Conservation (phyloP, 192 early-diverging fungal genomes). For the Entophlyctis luteolus region DNA sequence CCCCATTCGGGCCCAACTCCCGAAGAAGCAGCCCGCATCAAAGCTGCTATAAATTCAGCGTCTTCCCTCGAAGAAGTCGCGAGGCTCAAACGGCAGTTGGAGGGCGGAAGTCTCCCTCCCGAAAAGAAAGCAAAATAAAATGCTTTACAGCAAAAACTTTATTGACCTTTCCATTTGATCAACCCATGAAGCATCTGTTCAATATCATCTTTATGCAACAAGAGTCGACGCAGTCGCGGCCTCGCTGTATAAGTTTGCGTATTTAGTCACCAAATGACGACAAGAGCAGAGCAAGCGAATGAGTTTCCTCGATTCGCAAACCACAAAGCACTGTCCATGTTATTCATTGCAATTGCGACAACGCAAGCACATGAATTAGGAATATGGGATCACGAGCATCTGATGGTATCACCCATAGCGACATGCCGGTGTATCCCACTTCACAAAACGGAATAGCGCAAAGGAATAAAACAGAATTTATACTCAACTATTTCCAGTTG, state of each 20-base stretch:
- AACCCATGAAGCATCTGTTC: background rate
- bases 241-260: conserved; percentile 53
- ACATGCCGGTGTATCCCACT: too few relatives aligned
- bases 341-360: background rate
- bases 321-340: conserved; percentile 22
- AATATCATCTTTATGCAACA: conserved; percentile 59
- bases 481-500: conserved; percentile 97
- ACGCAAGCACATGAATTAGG: too few relatives aligned
- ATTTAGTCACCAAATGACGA: conserved; percentile 7
- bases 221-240: conserved; percentile 77
- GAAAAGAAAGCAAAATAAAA: conserved; percentile 1
- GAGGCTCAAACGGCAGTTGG: conserved; percentile 64
- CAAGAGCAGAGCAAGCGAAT: conserved; percentile 27
- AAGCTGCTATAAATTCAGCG: conserved; percentile 70
- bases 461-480: conserved; percentile 26
- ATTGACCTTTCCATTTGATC: too few relatives aligned
- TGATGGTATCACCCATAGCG: background rate
- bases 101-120: conserved; percentile 45
- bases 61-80: conserved; percentile 73
- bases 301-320: conserved; percentile 16
- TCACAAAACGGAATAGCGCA: conserved; percentile 34
- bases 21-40: conserved; percentile 70
- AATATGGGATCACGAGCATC: background rate
- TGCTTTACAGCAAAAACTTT: background rate
- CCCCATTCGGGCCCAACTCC: conserved; percentile 51